Percentiles rank a stretch among this genome's conserved stretches.
phyloP scores from a whole-genome alignment of 2,329 filamentous ascomycete species.

The Aspergillus phoenicis region DNA sequence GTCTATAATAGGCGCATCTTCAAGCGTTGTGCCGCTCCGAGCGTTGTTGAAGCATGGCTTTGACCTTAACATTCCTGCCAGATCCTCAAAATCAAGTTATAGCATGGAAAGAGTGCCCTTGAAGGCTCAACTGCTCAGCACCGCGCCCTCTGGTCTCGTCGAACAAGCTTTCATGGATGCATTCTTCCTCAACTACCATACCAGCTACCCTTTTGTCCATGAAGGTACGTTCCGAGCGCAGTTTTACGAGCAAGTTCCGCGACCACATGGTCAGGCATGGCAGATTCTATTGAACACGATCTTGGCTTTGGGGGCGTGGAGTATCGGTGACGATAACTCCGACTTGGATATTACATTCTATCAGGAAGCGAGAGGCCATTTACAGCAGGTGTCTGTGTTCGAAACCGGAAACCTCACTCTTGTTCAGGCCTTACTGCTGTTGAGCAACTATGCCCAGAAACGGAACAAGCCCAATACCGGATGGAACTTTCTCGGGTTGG shows the following conservation, averaged over 20 bases:
- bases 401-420: conserved; percentile 54
- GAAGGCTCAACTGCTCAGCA: conserved; percentile 42
- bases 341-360: conserved; percentile 51
- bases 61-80: conserved; percentile 40
- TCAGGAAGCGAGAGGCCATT: conserved; percentile 49
- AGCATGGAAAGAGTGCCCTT: conserved; percentile 34
- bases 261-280: conserved; percentile 47
- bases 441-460: conserved; percentile 55
- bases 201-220: conserved; percentile 52
- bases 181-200: conserved; percentile 52
- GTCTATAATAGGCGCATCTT: conserved; percentile 35
- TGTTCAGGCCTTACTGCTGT: conserved; percentile 51
- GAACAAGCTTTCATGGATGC: conserved; percentile 48
- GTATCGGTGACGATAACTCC: conserved; percentile 43
- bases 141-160: conserved; percentile 41
- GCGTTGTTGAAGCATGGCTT: conserved; percentile 44
- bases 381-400: conserved; percentile 50
- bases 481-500: conserved; percentile 53
- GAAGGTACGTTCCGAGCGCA: conserved; percentile 53
- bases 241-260: conserved; percentile 47
- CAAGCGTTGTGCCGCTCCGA: conserved; percentile 44
- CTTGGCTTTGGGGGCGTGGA: conserved; percentile 50
- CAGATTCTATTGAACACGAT: conserved; percentile 51
- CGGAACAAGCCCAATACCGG: conserved; percentile 55
- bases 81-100: conserved; percentile 27